Evolutionary conservation across 352 stramenopile genomes (phyloP).

Genomic region (Globisporangium cylindrosporum): DNA sequence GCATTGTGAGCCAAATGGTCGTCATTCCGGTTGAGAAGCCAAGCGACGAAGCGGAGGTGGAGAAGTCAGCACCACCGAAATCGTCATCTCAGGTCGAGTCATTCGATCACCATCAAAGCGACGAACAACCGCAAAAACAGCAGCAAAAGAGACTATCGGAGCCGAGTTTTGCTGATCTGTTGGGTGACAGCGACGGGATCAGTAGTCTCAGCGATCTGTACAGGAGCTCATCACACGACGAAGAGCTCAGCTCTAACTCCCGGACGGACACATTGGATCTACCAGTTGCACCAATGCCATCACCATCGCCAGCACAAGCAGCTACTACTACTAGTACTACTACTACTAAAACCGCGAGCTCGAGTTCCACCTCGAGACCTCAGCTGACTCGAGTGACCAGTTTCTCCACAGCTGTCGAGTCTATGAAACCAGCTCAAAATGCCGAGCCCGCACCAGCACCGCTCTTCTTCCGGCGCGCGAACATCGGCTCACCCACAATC

Average conservation of each 20-base stretch:
- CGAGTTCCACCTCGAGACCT: not conserved
- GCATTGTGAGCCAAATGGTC: conserved; percentile 17
- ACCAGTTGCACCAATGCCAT: not conserved
- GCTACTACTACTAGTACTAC: not conserved
- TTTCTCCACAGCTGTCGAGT: conserved; percentile 26
- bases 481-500: conserved; percentile 30
- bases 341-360: not conserved
- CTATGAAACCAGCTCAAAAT: conserved; percentile 22
- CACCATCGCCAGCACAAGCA: not conserved
- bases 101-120: not conserved
- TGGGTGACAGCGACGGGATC: conserved; percentile 5
- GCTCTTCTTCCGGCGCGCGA: conserved; percentile 40
- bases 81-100: not conserved
- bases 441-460: conserved; percentile 17
- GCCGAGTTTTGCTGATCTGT: not conserved
- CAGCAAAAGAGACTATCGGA: not conserved
- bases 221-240: not conserved
- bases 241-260: not conserved
- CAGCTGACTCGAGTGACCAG: conserved; percentile 9
- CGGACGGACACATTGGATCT: not conserved
- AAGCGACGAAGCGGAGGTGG: not conserved
- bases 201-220: conserved; percentile 14
- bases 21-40: not conserved
- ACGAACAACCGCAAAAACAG: not conserved
- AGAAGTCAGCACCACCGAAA: not conserved